A percentile compares a stretch with the other conserved stretches of the same genome.
Conservation (phyloP, 192 early-diverging fungal genomes). For the Mortierella claussenii region DNA sequence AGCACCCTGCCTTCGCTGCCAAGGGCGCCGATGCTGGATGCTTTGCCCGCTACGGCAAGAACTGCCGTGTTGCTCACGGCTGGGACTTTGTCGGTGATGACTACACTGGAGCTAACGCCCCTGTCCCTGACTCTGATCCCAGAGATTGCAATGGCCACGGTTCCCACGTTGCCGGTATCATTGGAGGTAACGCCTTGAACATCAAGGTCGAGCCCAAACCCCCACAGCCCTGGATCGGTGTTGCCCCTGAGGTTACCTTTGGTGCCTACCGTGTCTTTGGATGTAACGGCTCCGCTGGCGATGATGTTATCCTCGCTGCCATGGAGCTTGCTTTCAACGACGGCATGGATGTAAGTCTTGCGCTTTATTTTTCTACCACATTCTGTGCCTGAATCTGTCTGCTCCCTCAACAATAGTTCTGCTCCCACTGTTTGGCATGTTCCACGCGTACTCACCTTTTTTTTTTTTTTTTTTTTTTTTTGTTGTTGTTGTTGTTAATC, state of each 20-base stretch:
- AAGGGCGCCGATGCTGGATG: conserved; percentile 51
- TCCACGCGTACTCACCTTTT: background rate
- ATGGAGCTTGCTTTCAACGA: conserved; percentile 79
- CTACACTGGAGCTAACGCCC: conserved; percentile 55
- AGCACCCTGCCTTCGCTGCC: conserved; percentile 73
- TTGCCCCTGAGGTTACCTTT: conserved; percentile 82
- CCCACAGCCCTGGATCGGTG: conserved; percentile 55
- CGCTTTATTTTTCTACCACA: conserved; percentile 38
- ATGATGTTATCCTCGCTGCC: conserved; percentile 82
- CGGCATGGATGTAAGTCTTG: conserved; percentile 71
- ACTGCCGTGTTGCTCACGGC: conserved; percentile 67
- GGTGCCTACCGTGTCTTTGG: conserved; percentile 88
- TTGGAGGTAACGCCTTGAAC: conserved; percentile 54
- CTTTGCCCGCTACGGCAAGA: conserved; percentile 68
- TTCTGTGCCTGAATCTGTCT: conserved; percentile 27
- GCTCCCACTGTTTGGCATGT: conserved; percentile 2
- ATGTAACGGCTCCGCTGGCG: conserved; percentile 71
- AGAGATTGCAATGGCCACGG: conserved; percentile 65
- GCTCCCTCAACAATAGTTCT: conserved; percentile 5
- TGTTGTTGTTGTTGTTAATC: no score
- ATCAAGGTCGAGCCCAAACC: conserved; percentile 21
- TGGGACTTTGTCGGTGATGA: conserved; percentile 69
- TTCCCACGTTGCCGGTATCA: conserved; percentile 61
- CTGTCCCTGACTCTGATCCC: conserved; percentile 55
- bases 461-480: background rate